Evolutionary conservation across 768 basidiomycete genomes (phyloP).

Genomic region (Tylopilus plumbeoviolaceoides): DNA sequence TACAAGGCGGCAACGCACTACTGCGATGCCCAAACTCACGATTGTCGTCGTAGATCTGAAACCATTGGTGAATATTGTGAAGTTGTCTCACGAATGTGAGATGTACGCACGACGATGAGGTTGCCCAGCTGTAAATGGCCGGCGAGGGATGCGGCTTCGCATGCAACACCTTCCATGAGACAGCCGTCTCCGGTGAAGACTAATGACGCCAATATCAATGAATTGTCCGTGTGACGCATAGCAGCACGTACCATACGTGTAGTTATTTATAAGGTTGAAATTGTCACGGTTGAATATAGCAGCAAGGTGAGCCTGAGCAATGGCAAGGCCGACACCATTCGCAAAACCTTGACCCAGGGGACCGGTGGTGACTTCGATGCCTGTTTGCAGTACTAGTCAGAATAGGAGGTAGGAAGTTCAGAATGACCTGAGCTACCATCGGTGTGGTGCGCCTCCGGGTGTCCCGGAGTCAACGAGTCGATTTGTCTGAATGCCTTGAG

Average conservation of each 20-base stretch:
- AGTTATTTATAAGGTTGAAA: conserved; percentile 79
- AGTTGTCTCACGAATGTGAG: conserved; percentile 9
- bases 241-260: conserved; percentile 69
- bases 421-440: conserved; percentile 39
- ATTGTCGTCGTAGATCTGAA: conserved; percentile 91
- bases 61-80: conserved; percentile 15
- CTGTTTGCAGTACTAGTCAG: conserved; percentile 30
- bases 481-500: conserved; percentile 91
- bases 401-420: background rate
- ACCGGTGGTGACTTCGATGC: conserved; percentile 90
- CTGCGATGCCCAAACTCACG: conserved; percentile 45
- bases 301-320: conserved; percentile 86
- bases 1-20: conserved; percentile 1
- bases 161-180: conserved; percentile 95
- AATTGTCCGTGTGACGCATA: background rate
- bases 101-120: conserved; percentile 72
- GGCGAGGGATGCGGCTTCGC: conserved; percentile 87
- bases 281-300: conserved; percentile 88
- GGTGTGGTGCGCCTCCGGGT: conserved; percentile 77
- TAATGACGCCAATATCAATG: conserved; percentile 25
- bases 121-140: conserved; percentile 94
- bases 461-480: conserved; percentile 87
- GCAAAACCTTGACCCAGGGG: conserved; percentile 94
- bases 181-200: conserved; percentile 95
- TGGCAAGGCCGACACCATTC: conserved; percentile 90